Percentiles rank a stretch among this genome's conserved stretches.
Evolutionary conservation across 495 filamentous ascomycete genomes (phyloP).

Genomic region (Rhizodiscina lignyota): DNA sequence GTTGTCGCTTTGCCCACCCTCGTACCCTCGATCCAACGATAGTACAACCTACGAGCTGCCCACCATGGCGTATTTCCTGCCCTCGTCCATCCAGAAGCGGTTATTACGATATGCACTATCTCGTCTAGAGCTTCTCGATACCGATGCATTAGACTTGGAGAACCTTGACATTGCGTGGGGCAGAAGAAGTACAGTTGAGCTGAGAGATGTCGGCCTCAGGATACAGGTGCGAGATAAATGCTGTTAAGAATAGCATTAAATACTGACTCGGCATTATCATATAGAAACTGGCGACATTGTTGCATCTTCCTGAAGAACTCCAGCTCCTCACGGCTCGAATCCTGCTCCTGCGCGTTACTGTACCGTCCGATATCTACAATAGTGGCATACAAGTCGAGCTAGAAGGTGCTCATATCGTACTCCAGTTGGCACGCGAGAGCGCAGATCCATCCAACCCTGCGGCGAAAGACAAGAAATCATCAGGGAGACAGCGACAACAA

Average conservation of each 20-base stretch:
- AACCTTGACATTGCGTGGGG: slow-evolving; percentile 65
- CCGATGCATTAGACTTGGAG: slow-evolving; percentile 60
- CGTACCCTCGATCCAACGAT: no score
- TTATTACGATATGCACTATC: slow-evolving; percentile 59
- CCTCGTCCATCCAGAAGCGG: slow-evolving; percentile 66
- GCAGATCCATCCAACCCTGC: background rate
- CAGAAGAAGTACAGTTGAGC: slow-evolving; percentile 57
- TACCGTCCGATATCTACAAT: slow-evolving; percentile 68
- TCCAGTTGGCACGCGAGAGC: slow-evolving; percentile 21
- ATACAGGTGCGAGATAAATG: slow-evolving; percentile 37
- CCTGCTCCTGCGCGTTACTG: slow-evolving; percentile 50
- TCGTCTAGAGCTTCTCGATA: slow-evolving; percentile 65
- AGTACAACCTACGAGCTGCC: no score
- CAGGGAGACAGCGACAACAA: slow-evolving; percentile 5
- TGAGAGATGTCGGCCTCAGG: slow-evolving; percentile 64
- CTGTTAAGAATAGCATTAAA: background rate
- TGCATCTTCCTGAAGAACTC: slow-evolving; percentile 53
- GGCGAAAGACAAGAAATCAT: no score
- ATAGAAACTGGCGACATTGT: slow-evolving; percentile 58
- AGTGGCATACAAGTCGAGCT: slow-evolving; percentile 63
- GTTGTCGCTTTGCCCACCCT: no score
- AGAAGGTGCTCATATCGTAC: slow-evolving; percentile 55
- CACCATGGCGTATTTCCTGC: slow-evolving; percentile 40
- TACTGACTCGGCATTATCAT: slow-evolving; percentile 1
- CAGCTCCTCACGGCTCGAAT: slow-evolving; percentile 54